These are phyloP conservation scores for Aschersonia sp. DNA, from an alignment of 2,329 filamentous ascomycete genomes.

Conservation along the genomic window DNA sequence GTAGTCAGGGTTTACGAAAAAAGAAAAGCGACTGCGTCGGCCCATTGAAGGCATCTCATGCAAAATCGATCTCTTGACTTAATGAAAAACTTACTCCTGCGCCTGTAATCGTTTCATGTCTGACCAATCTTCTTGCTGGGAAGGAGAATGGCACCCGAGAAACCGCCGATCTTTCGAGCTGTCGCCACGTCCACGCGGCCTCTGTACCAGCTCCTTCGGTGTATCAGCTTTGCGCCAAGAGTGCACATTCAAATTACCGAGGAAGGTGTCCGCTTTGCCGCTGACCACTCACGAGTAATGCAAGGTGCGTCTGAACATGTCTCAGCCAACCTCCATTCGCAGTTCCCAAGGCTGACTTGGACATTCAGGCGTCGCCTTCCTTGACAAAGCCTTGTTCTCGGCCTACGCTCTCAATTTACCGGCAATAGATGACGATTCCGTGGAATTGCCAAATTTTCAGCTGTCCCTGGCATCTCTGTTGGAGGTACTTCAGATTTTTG, in stretches of 20 bases:
- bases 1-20: conserved; percentile 17
- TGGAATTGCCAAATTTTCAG: conserved; percentile 57
- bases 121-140: not conserved
- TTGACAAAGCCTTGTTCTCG: conserved; percentile 81
- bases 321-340: not conserved
- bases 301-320: conserved; percentile 46
- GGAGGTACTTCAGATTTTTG: conserved; percentile 92
- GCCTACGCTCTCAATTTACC: conserved; percentile 57
- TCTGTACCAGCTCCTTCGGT: conserved; percentile 48
- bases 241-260: conserved; percentile 60
- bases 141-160: conserved; percentile 18
- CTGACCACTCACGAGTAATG: conserved; percentile 80
- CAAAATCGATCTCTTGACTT: not conserved
- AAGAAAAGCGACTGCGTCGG: conserved; percentile 2
- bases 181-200: conserved; percentile 67
- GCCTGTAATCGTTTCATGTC: not conserved
- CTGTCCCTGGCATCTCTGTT: conserved; percentile 77
- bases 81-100: not conserved
- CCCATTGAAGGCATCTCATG: no score
- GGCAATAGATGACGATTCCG: conserved; percentile 15
- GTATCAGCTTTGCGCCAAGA: conserved; percentile 44
- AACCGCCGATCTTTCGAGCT: conserved; percentile 51
- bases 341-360: not conserved
- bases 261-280: conserved; percentile 75
- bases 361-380: conserved; percentile 44